Evolutionary conservation across 495 filamentous ascomycete species (phyloP), one percentile per base, ranked within the genome.

Genomic region (Friedmanniomyces simplex): DNA sequence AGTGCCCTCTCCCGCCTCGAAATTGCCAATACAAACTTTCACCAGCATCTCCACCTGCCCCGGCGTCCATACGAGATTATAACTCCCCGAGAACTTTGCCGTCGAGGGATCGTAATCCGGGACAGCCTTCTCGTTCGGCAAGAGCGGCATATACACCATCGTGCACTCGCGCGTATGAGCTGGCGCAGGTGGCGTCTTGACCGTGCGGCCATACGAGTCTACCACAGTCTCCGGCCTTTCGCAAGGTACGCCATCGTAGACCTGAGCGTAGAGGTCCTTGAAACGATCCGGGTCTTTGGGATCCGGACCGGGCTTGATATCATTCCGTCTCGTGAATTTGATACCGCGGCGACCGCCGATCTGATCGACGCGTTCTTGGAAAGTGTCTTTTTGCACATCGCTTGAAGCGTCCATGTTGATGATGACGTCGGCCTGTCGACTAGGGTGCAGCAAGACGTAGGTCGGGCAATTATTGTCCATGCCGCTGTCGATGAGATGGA

Each of bases 351-450:
- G 64, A 24, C 43, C 41, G 16, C 66, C 66, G 28, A 69, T 69
- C 52, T 69, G 62, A 28, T 61, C 52, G 20, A 67, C 58, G 2
- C 66, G 64, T 39, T 67, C 53, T 49, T 50, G 64, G 55, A 67
- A 69, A 5, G 56, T 65, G 60, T 69, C 66, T 39, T 67, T 67
- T 39, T 65, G 66, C 6, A 69, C 66, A 53, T 69, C 65, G 22
- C 52, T 59, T 7, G 66, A 69, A 1, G 66, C 66, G 53, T 69
- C 66, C 62, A 69, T 67, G 55, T 69, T 69, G 59, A 69, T 49
- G 34, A 69, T 69, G 6, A 69, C 66, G 48, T 69, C 65, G 1
- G 60, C 55, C 30, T 60, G n/a, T 8, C 65, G 62, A 12, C 41
- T 45, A 6, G 66, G 66, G 51, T 67, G 64, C 8, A 69, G 55